A percentile compares a stretch with the other conserved stretches of the same genome.
These are phyloP conservation scores for Evansstolkia leycettana DNA, from an alignment of 495 filamentous ascomycete species.

Conservation along the genomic window DNA sequence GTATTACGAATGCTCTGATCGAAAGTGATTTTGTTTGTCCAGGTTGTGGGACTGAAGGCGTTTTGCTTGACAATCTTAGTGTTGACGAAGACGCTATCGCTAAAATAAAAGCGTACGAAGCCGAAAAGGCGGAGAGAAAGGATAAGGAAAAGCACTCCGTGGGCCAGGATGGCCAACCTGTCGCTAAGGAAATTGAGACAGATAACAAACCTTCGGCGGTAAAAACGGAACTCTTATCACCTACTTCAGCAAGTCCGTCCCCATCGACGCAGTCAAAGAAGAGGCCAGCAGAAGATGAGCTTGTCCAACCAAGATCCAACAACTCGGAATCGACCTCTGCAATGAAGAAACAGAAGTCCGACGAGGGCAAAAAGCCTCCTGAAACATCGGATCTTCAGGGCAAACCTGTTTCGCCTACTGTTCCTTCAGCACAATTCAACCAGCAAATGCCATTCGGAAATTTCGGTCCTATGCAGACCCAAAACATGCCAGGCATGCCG, in stretches of 20 bases:
- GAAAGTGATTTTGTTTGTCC: constrained; percentile 96
- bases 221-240: constrained; percentile 13
- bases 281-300: constrained; percentile 64
- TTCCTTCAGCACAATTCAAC: constrained; percentile 16
- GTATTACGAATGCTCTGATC: constrained; percentile 94
- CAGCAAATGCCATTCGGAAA: constrained; percentile 22
- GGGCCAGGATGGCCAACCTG: constrained; percentile 11
- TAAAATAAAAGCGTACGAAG: constrained; percentile 71
- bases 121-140: constrained; percentile 48
- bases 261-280: constrained; percentile 46
- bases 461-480: constrained; percentile 16
- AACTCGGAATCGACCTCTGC: constrained; percentile 10
- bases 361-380: constrained; percentile 8
- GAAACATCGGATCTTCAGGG: constrained; percentile 2
- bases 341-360: constrained; percentile 23
- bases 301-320: constrained; percentile 21
- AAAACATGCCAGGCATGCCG: constrained; percentile 29
- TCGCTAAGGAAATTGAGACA: constrained; percentile 19
- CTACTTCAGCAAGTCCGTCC: constrained; percentile 26
- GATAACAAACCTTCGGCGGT: constrained; percentile 3
- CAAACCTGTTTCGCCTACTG: constrained; percentile 8
- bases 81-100: constrained; percentile 62
- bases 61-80: constrained; percentile 83
- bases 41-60: constrained; percentile 75
- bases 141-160: constrained; percentile 48